Conservation (phyloP, 106 monocot genomes). For the Gastrodia elata region DNA sequence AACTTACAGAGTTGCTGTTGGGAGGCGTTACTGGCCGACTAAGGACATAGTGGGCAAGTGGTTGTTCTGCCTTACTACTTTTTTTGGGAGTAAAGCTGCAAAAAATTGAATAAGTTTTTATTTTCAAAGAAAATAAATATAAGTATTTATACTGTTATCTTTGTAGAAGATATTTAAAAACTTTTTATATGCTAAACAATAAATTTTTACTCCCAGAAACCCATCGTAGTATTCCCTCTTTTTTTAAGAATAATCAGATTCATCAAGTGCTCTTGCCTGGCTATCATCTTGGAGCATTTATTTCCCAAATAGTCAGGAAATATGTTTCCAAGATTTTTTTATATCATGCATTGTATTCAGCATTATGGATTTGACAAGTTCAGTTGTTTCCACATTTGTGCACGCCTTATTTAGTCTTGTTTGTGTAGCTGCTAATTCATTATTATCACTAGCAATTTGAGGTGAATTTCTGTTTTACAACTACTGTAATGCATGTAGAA, state of each 20-base stretch:
- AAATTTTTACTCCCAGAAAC: neutral
- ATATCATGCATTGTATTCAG: no score
- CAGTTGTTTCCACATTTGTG: neutral
- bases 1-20: no score
- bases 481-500: slow-evolving; percentile 1
- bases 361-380: no score
- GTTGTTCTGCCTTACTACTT: no score
- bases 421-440: neutral
- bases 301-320: neutral
- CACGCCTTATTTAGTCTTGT: neutral
- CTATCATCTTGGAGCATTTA: neutral
- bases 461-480: neutral
- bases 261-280: neutral
- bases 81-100: no score
- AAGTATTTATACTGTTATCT: neutral
- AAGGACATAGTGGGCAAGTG: no score
- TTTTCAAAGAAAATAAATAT: no score
- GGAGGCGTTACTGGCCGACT: no score
- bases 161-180: neutral
- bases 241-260: neutral
- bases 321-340: no score
- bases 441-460: neutral
- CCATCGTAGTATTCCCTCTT: neutral
- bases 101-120: neutral
- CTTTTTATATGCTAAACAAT: neutral